Percentiles rank a stretch among this genome's conserved stretches.
Evolutionary conservation across 2,329 filamentous ascomycete species (phyloP).

Genomic region (Boeremia lycopersici): DNA sequence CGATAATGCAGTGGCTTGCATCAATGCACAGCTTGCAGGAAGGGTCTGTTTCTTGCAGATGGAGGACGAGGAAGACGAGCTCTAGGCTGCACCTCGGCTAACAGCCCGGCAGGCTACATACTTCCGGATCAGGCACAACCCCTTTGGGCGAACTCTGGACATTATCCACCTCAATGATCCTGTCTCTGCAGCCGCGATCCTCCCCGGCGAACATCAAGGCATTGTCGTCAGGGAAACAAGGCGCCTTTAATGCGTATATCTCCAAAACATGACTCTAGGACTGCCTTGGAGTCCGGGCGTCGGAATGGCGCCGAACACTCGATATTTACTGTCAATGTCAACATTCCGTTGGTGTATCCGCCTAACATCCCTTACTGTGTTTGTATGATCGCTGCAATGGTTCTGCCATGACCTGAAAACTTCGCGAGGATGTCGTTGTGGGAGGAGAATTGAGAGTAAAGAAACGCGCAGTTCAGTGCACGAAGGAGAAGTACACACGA

Average conservation of each 20-base stretch:
- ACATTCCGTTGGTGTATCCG: constrained; percentile 11
- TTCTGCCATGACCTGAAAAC: neutral
- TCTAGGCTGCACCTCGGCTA: constrained; percentile 4
- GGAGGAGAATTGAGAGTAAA: neutral
- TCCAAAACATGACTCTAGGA: constrained; percentile 4
- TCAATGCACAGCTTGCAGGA: neutral
- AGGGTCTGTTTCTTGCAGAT: constrained; percentile 4
- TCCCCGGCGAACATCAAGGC: neutral
- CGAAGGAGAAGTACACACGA: neutral
- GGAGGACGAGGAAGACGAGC: constrained; percentile 14
- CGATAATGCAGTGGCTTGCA: neutral
- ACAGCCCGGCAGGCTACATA: constrained; percentile 6
- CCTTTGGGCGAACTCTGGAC: neutral
- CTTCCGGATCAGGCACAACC: neutral
- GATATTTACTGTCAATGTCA: constrained; percentile 1
- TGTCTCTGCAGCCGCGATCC: neutral
- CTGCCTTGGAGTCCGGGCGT: constrained; percentile 9
- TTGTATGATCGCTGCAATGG: neutral
- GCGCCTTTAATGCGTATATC: constrained; percentile 1
- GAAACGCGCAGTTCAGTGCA: neutral
- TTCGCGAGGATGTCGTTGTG: neutral
- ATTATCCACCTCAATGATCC: neutral
- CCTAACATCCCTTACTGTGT: constrained; percentile 14
- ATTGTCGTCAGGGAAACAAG: constrained; percentile 13
- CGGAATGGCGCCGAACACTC: constrained; percentile 15